Evolutionary conservation across 257 asterid genomes (phyloP), one percentile per base, ranked within the genome.

Genomic region (Solanum paucissectum): DNA sequence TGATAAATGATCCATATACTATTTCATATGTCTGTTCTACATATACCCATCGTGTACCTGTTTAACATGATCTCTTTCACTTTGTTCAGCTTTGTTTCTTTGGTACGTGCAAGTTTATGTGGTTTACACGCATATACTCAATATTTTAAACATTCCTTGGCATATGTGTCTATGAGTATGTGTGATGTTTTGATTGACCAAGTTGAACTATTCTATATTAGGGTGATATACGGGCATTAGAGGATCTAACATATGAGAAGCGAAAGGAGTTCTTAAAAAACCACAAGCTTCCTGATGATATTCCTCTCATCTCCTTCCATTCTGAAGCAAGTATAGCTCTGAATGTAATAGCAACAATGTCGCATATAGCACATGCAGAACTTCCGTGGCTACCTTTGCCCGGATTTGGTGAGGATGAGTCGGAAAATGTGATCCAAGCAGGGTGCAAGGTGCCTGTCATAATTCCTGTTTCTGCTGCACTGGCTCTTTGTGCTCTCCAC

Each of bases 221-320:
- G 99, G 99, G 99, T 75, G 99, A 97, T 82, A 97, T 97, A 83
- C 87, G 92, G 86, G 92, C 99, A 5, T 90, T 95, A 37, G 99
- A 97, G 87, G 99, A 97, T 88, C 98, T 97, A 33, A 94, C 98
- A 0, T 97, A 97, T 21, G 98, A 95, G 90, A 97, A 87, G 88
- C 92, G 98, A 23, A 93, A 91, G 91, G 98, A 93, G 82, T 97
- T 97, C 90, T 90, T 95, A 37, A 89, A 46, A 37, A 94, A 89
- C 86, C 94, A 95, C 93, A 92, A 91, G 89, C 94, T 95, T 37
- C 99, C 99, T 0, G 93, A 91, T 2, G 92, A 91, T 66, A 93
- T 97, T 86, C 99, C 98, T 55, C 88, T 95, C 60, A 89, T 97
- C 84, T 96, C 98, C 21, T 96, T 96, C 91, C 94, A 95, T 38